Evolutionary conservation across 2,329 filamentous ascomycete genomes (phyloP).

Genomic region (Arthrobotrys conoides): DNA sequence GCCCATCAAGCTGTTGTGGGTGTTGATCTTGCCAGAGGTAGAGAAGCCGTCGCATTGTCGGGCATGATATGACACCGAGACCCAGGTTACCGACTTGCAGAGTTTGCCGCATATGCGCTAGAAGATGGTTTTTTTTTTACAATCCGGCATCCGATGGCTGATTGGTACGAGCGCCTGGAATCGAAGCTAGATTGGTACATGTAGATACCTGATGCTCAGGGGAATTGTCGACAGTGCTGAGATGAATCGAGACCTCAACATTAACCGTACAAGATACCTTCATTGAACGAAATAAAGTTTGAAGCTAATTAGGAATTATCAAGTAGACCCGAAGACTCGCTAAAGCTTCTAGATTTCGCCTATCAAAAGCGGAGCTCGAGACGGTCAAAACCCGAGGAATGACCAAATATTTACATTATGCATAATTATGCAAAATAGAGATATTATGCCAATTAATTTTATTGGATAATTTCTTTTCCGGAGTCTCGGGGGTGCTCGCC

Average conservation of each 20-base stretch:
- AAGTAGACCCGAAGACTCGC: conserved; percentile 16
- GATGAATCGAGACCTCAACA: conserved; percentile 11
- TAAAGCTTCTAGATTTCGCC: conserved; percentile 21
- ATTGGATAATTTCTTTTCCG: conserved; percentile 13
- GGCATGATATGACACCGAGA: conserved; percentile 2
- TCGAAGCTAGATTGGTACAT: neutral
- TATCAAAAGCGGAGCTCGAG: conserved; percentile 14
- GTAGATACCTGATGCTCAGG: neutral
- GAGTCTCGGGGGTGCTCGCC: too few species aligned
- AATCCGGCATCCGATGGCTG: conserved; percentile 6
- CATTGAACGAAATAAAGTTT: conserved; percentile 4
- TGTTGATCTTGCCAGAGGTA: conserved; percentile 10
- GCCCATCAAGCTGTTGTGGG: conserved; percentile 12
- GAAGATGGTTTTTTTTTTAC: conserved; percentile 8
- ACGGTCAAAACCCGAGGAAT: conserved; percentile 3
- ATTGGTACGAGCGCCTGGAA: too few species aligned
- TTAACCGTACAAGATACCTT: conserved; percentile 12
- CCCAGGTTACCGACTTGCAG: conserved; percentile 1
- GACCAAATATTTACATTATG: conserved; percentile 5
- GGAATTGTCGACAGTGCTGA: conserved; percentile 13
- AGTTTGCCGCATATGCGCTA: conserved; percentile 5
- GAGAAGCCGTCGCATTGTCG: conserved; percentile 15
- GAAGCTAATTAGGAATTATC: conserved; percentile 15
- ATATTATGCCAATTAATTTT: conserved; percentile 16
- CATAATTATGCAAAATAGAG: conserved; percentile 2